Base-by-base conservation (phyloP, 257 asterid genomes). In the Nicotiana knightiana region DNA sequence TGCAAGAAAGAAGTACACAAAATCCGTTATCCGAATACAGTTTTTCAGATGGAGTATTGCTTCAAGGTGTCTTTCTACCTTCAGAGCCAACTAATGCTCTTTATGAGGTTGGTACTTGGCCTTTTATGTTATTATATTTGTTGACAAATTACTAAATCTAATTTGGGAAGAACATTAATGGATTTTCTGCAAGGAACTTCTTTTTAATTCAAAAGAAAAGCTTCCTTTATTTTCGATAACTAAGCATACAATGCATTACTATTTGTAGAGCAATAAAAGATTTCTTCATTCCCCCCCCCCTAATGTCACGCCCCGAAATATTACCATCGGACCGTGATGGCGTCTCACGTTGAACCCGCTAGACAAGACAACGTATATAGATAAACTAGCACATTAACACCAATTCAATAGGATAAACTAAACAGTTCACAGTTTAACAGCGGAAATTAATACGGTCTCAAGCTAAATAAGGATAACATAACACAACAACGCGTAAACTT, bases 21-120 rank as follows among this genome's bases (percentile, higher is more conserved):
- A 81, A 92, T 92, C 93, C 4, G 86, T 96, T 71, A 89, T 96
- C 70, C 86, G 99, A 76, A 64, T 93, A 67, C 98, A 93, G 89
- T 96, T 96, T 21, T 85, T 98, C 97, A 39, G 99, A 96, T 84
- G 97, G 97, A 67, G 94, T 93, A 70, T 93, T 94, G 75, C 98
- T 96, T 83, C 98, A 96, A 86, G 98, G 96, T 76, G 85, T 90
- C 65, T 96, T 96, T 89, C 87, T 91, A 46, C 94, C 99, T 30
- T 88, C 84, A 5, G 98, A 94, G 86, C 87, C 87, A 32, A 94
- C 99, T 57, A 87, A 88, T 18, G 84, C 90, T 87, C 91, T 96
- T 43, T 94, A 94, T 48, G 93, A 94, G 97, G 99, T 96, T 85
- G 67, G 97, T 89, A 65, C 64, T 86, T 64, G 51, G 24, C 79